Evolutionary conservation across 768 basidiomycete species (phyloP).

Genomic region (Rhizopogon vesiculosus): DNA sequence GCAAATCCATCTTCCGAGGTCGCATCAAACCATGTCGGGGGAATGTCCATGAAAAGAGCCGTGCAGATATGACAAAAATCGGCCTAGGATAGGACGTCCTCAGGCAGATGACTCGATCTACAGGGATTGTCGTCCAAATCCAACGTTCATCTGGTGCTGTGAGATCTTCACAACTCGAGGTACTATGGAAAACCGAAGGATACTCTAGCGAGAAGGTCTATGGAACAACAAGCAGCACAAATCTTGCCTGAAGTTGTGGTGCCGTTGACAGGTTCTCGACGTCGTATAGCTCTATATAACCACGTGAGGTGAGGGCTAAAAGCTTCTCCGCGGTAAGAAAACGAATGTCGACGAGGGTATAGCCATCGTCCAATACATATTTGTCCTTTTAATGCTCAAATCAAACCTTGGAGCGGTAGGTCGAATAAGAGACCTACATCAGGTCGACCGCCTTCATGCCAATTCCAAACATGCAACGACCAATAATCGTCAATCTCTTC

Average conservation of each 20-base stretch:
- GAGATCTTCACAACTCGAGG: neutral
- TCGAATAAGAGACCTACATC: neutral
- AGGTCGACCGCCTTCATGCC: neutral
- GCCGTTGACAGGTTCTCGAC: neutral
- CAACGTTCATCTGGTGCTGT: neutral
- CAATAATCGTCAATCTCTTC: neutral
- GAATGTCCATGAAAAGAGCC: neutral
- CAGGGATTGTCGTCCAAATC: neutral
- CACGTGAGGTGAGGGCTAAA: neutral
- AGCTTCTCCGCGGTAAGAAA: neutral
- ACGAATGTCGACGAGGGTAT: neutral
- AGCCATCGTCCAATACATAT: neutral
- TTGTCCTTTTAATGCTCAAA: neutral
- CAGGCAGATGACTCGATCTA: neutral
- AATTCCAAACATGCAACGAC: neutral
- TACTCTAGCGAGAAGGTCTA: neutral
- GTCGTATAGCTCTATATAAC: neutral
- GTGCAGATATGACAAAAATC: neutral
- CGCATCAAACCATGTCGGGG: neutral
- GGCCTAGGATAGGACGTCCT: accelerated
- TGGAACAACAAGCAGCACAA: neutral
- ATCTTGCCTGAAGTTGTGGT: neutral
- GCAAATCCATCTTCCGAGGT: neutral
- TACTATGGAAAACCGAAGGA: neutral
- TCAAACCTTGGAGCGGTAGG: neutral